Evolutionary conservation across 1,284 basidiomycete genomes (phyloP), one percentile per base, ranked within the genome.

Genomic region (Trametes versicolor): DNA sequence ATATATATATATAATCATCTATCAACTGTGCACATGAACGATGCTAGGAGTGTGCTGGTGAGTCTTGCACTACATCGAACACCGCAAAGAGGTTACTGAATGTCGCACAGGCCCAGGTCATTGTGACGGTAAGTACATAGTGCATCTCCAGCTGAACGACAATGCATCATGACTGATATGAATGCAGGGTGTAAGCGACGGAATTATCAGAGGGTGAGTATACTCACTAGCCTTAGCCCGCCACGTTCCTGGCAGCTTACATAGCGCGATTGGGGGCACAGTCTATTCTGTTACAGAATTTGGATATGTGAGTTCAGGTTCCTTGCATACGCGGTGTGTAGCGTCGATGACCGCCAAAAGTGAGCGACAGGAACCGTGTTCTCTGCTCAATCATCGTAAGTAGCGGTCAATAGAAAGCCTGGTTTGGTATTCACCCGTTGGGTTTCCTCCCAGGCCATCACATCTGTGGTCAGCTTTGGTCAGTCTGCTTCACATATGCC

Each of bases 201-300:
- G 48, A 1, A 50, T 50, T 32, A 29, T 37, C 55, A 9, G 17
- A 9, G 15, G 41, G n/a, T 29, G 19, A 41, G 4, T 39, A 21
- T 10, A 7, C 19, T 10, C 7, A 23, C 19, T 19, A 17, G 41
- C 15, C 41, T 43, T n/a, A 4, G 9, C 19, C 15, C 15, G 15
- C 37, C 15, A 43, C 19, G 41, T 7, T 17, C 41, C 19, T 7
- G 41, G 19, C n/a, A 39, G 41, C 41, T 43, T 7, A 43, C 41
- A 7, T 4, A 17, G 41, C 9, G 41, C 8, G 19, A 2, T 2
- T 17, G 41, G 9, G 15, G 41, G 19, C 19, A 8, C 8, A 43
- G 66, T n/a, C 51, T 68, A 2, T 65, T 65, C 34, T 65, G 66
- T 29, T 56, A 68, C 39, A 50, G 66, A 15, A 60, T 68, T 4